Conservation (phyloP, 1,284 basidiomycete genomes). For the Marasmius oreades region DNA sequence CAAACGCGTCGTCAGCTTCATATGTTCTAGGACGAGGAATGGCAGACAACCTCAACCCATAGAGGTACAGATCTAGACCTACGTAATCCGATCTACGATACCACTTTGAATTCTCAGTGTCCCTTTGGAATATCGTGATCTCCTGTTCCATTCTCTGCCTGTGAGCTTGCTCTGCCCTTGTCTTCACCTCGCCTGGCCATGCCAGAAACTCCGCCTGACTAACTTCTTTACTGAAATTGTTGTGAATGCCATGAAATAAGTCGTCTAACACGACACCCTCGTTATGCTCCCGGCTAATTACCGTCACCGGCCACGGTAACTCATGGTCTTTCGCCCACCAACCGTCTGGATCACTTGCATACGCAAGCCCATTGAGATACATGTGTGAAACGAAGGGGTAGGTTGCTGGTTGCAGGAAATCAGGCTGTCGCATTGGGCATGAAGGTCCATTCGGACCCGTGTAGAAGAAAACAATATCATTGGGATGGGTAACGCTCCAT, state of each 20-base stretch:
- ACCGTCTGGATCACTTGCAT: constrained; percentile 43
- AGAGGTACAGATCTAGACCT: not conserved
- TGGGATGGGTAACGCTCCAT: constrained; percentile 41
- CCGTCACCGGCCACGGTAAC: constrained; percentile 54
- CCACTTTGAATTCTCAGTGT: not conserved
- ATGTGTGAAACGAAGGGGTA: constrained; percentile 52
- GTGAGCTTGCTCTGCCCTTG: constrained; percentile 32
- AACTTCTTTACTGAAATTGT: constrained; percentile 44
- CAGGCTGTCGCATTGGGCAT: constrained; percentile 31
- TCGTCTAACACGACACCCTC: constrained; percentile 47
- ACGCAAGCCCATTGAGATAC: constrained; percentile 34
- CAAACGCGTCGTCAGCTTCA: not conserved
- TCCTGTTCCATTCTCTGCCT: constrained; percentile 20
- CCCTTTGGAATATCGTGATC: not conserved
- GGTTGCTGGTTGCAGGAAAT: constrained; percentile 54
- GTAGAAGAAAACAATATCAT: constrained; percentile 24
- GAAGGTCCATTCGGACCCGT: constrained; percentile 22
- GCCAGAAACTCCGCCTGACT: constrained; percentile 34
- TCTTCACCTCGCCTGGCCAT: constrained; percentile 32
- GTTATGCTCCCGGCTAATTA: constrained; percentile 38
- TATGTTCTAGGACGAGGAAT: not conserved
- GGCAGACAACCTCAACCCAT: not conserved
- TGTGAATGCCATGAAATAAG: constrained; percentile 42
- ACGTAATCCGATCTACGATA: not conserved
- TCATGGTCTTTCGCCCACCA: constrained; percentile 25